Percentiles rank a stretch among this genome's conserved stretches.
Evolutionary conservation across 805 yeast genomes (phyloP).

Genomic region (Metschnikowia anglica): DNA sequence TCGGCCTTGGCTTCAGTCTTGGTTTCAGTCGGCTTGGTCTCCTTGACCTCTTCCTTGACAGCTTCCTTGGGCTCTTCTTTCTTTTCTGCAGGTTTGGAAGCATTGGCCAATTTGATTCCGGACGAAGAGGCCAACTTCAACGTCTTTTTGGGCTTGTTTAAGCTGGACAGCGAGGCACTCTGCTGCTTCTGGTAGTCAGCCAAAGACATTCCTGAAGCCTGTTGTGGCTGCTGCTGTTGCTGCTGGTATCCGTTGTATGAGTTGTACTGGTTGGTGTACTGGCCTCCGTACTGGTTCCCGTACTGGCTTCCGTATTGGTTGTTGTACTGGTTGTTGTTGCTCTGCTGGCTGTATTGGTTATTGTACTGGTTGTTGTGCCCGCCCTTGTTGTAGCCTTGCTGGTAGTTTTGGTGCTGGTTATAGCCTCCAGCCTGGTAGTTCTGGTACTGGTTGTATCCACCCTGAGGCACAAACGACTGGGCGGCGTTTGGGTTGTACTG

Average conservation of each 20-base stretch:
- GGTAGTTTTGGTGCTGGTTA: conserved; percentile 16
- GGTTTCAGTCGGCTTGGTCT: conserved; percentile 7
- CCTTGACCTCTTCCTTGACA: conserved; percentile 25
- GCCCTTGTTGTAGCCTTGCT: conserved; percentile 14
- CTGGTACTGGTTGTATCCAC: conserved; percentile 23
- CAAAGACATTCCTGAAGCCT: conserved; percentile 58
- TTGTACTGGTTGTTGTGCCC: conserved; percentile 25
- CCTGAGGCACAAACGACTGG: conserved; percentile 50
- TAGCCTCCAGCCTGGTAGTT: conserved; percentile 8
- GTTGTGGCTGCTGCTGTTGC: conserved; percentile 20
- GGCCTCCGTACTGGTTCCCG: conserved; percentile 27
- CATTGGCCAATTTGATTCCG: conserved; percentile 55
- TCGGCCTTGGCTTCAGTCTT: conserved; percentile 6
- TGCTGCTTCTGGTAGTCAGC: conserved; percentile 80
- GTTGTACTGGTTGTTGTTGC: conserved; percentile 21
- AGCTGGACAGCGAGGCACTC: conserved; percentile 39
- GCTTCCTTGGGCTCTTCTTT: conserved; percentile 43
- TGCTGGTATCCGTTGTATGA: conserved; percentile 18
- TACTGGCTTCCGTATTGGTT: conserved; percentile 23
- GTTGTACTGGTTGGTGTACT: conserved; percentile 20
- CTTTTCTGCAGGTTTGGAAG: conserved; percentile 29
- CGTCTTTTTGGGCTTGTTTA: conserved; percentile 62
- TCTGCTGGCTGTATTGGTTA: conserved; percentile 21
- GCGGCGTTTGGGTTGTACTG: conserved; percentile 51
- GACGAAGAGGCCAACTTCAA: conserved; percentile 66